phyloP scores from a whole-genome alignment of 805 yeast genomes.

The Starmerella riodocensis region DNA sequence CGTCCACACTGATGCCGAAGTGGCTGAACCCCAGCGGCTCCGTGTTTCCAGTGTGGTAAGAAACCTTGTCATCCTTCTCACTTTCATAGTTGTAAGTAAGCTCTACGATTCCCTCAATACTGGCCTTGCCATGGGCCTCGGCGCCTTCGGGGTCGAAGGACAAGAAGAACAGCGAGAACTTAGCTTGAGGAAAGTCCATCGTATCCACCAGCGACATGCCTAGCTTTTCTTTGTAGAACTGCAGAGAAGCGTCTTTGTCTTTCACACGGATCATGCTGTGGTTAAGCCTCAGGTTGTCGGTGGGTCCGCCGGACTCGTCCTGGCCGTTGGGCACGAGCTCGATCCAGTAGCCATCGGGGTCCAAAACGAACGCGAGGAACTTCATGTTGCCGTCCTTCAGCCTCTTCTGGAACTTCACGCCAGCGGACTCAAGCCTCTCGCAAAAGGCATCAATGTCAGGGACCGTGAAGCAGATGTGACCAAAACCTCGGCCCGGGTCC shows the following conservation, averaged over 20 bases:
- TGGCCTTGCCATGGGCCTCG: constrained; percentile 28
- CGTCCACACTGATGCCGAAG: constrained; percentile 59
- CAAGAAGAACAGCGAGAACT: constrained; percentile 75
- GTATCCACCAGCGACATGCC: constrained; percentile 66
- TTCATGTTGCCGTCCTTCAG: constrained; percentile 82
- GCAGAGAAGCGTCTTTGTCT: constrained; percentile 63
- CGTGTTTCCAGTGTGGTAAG: constrained; percentile 74
- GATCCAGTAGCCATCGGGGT: constrained; percentile 95
- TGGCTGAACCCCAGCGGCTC: constrained; percentile 78
- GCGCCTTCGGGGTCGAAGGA: constrained; percentile 46
- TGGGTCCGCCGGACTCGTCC: constrained; percentile 18
- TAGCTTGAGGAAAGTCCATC: constrained; percentile 47
- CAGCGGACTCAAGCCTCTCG: constrained; percentile 40
- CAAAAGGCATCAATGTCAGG: constrained; percentile 60
- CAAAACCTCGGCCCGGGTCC: constrained; percentile 80
- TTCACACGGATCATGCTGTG: constrained; percentile 89
- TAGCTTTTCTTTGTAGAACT: constrained; percentile 63
- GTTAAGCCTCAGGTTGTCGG: constrained; percentile 45
- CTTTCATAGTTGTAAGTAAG: constrained; percentile 95
- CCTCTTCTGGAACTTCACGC: constrained; percentile 70
- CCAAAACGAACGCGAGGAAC: constrained; percentile 86
- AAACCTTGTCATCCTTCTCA: constrained; percentile 59
- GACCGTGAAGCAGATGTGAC: constrained; percentile 83
- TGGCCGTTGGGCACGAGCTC: constrained; percentile 55
- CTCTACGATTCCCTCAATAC: constrained; percentile 63